Evolutionary conservation across 257 asterid species (phyloP).

Genomic region (Salvia hispanica): DNA sequence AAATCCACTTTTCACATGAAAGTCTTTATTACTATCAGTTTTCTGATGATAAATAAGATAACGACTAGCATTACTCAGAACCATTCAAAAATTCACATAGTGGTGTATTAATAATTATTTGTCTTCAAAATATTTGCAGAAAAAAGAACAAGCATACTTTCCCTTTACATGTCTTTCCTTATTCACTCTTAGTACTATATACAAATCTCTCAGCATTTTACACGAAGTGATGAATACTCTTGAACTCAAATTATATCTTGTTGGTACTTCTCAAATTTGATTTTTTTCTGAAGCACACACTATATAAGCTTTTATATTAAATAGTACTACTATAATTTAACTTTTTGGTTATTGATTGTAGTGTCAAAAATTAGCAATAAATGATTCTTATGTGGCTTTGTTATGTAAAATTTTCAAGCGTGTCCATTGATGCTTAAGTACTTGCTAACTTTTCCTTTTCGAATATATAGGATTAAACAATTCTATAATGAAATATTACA

Average conservation of each 20-base stretch:
- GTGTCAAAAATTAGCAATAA: not conserved
- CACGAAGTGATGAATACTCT: not conserved
- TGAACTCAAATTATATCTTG: not conserved
- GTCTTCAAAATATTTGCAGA: not conserved
- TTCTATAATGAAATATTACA: not conserved
- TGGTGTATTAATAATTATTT: not conserved
- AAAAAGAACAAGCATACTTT: not conserved
- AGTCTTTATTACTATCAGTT: not conserved
- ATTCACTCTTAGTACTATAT: not conserved
- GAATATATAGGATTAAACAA: not conserved
- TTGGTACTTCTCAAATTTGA: not conserved
- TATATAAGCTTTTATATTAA: not conserved
- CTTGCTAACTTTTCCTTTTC: not conserved
- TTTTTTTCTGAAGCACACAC: not conserved
- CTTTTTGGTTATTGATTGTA: not conserved
- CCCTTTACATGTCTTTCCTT: not conserved
- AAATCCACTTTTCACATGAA: not conserved
- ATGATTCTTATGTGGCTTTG: conserved; percentile 5
- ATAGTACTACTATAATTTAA: not conserved
- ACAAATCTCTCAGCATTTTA: not conserved
- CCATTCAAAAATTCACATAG: not conserved
- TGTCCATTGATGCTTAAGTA: not conserved
- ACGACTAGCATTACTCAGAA: not conserved
- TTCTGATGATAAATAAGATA: not conserved
- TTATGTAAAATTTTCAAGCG: not conserved